phyloP scores from a whole-genome alignment of 2,329 filamentous ascomycete species.

The Monilinia vaccinii-corymbosi region DNA sequence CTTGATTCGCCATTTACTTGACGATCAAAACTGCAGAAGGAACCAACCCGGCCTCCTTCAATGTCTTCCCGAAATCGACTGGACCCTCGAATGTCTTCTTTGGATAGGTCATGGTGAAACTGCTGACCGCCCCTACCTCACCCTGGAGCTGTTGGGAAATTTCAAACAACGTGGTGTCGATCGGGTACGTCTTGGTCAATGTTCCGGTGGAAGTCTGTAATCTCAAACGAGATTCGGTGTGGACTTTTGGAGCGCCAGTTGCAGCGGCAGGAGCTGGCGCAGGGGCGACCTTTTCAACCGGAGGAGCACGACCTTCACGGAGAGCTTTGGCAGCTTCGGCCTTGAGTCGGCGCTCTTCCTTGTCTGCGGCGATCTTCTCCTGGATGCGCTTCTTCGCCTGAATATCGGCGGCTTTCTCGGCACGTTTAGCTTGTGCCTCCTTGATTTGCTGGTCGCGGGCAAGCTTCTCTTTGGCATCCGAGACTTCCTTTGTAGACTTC shows the following conservation, averaged over 20 bases:
- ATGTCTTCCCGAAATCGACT: slow-evolving; percentile 74
- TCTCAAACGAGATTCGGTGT: slow-evolving; percentile 72
- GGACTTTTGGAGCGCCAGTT: slow-evolving; percentile 38
- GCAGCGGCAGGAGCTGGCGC: slow-evolving; percentile 33
- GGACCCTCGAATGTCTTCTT: slow-evolving; percentile 65
- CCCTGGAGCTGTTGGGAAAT: slow-evolving; percentile 66
- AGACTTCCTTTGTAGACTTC: slow-evolving; percentile 82
- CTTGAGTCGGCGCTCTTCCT: slow-evolving; percentile 77
- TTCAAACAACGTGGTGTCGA: slow-evolving; percentile 88
- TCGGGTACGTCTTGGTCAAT: slow-evolving; percentile 78
- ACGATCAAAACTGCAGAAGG: slow-evolving; percentile 87
- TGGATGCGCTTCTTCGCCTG: slow-evolving; percentile 84
- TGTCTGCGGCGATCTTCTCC: slow-evolving; percentile 91
- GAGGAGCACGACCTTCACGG: slow-evolving; percentile 61
- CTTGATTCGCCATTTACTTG: slow-evolving; percentile 32
- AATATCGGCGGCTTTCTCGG: slow-evolving; percentile 77
- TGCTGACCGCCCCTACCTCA: slow-evolving; percentile 64
- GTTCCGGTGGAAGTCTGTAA: slow-evolving; percentile 70
- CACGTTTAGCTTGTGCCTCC: slow-evolving; percentile 75
- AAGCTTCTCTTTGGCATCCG: slow-evolving; percentile 85
- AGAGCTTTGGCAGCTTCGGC: slow-evolving; percentile 78
- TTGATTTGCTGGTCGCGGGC: slow-evolving; percentile 85
- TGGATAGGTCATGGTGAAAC: slow-evolving; percentile 81
- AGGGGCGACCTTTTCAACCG: slow-evolving; percentile 27
- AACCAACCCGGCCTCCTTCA: slow-evolving; percentile 85